These are phyloP conservation scores for Diaporthe citri DNA, from an alignment of 2,329 filamentous ascomycete species.

Conservation along the genomic window DNA sequence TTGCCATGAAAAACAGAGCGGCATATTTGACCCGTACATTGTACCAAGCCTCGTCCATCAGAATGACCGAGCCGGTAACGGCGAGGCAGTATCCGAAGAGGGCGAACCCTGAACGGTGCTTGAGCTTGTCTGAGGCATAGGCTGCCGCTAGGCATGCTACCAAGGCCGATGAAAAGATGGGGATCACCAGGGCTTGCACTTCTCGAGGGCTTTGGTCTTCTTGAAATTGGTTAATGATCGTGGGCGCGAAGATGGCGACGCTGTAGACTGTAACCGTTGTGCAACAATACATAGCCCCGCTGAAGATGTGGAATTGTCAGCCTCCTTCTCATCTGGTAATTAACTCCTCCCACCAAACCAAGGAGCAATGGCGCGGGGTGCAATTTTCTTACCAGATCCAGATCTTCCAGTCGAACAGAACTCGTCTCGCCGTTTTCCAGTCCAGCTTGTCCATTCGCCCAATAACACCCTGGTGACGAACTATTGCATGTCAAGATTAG, in stretches of 20 bases:
- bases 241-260: slow-evolving; percentile 15
- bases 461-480: slow-evolving; percentile 11
- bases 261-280: slow-evolving; percentile 17
- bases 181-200: slow-evolving; percentile 11
- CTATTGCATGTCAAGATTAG: slow-evolving; percentile 1
- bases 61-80: background rate
- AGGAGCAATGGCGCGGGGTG: background rate
- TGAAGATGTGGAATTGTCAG: background rate
- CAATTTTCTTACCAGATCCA: slow-evolving; percentile 10
- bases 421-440: slow-evolving; percentile 19
- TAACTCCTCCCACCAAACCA: background rate
- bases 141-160: slow-evolving; percentile 3
- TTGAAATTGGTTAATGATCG: slow-evolving; percentile 9
- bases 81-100: slow-evolving; percentile 12
- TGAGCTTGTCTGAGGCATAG: slow-evolving; percentile 11
- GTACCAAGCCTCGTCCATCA: slow-evolving; percentile 8
- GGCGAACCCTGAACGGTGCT: background rate
- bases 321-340: background rate
- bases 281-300: slow-evolving; percentile 15
- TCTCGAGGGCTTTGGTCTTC: background rate
- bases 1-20: slow-evolving; percentile 13
- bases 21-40: background rate
- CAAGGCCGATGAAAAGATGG: background rate
- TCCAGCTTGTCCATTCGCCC: slow-evolving; percentile 11
- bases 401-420: slow-evolving; percentile 3